phyloP scores from a whole-genome alignment of 225 moss, liverwort and hornwort species.

The Marchantia paleacea region DNA sequence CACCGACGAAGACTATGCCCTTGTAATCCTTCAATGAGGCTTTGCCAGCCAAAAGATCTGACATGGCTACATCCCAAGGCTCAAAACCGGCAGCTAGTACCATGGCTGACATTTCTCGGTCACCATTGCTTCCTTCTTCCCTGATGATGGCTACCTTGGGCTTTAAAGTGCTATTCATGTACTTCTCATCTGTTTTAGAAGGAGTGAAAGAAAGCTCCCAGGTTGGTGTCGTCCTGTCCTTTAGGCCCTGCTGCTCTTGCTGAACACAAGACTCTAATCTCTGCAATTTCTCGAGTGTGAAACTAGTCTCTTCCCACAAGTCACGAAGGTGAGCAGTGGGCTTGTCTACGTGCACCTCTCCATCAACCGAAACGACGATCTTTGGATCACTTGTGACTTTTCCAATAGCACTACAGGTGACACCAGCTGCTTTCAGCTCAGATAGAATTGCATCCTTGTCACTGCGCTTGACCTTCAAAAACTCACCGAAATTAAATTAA shows the following conservation, averaged over 20 bases:
- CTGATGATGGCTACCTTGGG: slow-evolving; percentile 89
- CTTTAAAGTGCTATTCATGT: slow-evolving; percentile 53
- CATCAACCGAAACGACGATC: slow-evolving; percentile 62
- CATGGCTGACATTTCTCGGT: slow-evolving; percentile 97
- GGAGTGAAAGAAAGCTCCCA: slow-evolving; percentile 87
- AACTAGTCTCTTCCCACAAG: slow-evolving; percentile 95
- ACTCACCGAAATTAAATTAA: not conserved
- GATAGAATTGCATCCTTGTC: slow-evolving; percentile 53
- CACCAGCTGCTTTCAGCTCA: slow-evolving; percentile 62
- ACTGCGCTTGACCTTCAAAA: slow-evolving; percentile 56
- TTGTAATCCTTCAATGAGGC: slow-evolving; percentile 60
- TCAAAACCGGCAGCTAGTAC: slow-evolving; percentile 88
- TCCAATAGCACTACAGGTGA: slow-evolving; percentile 59
- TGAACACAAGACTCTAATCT: slow-evolving; percentile 81
- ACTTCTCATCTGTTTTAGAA: slow-evolving; percentile 51
- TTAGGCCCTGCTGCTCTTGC: slow-evolving; percentile 81
- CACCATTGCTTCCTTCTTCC: slow-evolving; percentile 99
- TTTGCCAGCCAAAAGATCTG: slow-evolving; percentile 70
- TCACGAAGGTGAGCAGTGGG: slow-evolving; percentile 70
- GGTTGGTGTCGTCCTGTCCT: slow-evolving; percentile 55
- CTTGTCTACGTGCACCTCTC: slow-evolving; percentile 54
- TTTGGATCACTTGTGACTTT: slow-evolving; percentile 57
- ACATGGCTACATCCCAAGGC: slow-evolving; percentile 98
- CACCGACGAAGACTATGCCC: slow-evolving; percentile 88
- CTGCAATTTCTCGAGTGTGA: slow-evolving; percentile 74